phyloP scores from a whole-genome alignment of 176 grass and related monocot species.

The Carex pumila region DNA sequence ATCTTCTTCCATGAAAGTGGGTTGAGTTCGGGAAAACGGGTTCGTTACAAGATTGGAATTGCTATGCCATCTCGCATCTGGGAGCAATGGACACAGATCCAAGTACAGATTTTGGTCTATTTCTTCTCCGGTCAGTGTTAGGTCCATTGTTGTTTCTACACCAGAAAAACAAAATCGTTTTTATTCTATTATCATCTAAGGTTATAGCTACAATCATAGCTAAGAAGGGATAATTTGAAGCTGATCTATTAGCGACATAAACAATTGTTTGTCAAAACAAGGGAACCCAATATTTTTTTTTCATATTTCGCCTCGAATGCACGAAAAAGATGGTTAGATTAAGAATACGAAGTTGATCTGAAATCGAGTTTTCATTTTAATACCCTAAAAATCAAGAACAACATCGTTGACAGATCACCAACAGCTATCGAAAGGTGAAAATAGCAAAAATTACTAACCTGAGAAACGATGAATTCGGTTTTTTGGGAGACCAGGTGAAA shows the following conservation, averaged over 20 bases:
- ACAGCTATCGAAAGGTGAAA: background rate
- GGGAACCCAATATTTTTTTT: background rate
- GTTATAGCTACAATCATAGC: background rate
- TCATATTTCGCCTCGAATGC: background rate
- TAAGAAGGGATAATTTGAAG: background rate
- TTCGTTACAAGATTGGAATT: constrained; percentile 16
- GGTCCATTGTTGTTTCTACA: constrained; percentile 17
- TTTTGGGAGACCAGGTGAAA: background rate
- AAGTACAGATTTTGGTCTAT: constrained; percentile 69
- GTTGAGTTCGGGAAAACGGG: background rate
- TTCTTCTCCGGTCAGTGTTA: background rate
- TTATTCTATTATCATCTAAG: no score
- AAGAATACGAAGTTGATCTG: background rate
- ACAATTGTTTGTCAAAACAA: background rate
- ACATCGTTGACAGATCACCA: background rate
- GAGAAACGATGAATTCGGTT: constrained; percentile 15
- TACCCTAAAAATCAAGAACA: background rate
- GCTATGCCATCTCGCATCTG: constrained; percentile 11
- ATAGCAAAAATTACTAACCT: background rate
- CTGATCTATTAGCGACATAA: background rate
- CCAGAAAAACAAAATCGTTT: background rate
- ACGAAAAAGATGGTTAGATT: background rate
- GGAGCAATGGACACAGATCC: constrained; percentile 42
- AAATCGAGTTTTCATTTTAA: background rate
- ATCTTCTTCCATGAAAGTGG: background rate